Base-by-base conservation (phyloP, 2,329 filamentous ascomycete genomes). In the Epichloe sylvatica region DNA sequence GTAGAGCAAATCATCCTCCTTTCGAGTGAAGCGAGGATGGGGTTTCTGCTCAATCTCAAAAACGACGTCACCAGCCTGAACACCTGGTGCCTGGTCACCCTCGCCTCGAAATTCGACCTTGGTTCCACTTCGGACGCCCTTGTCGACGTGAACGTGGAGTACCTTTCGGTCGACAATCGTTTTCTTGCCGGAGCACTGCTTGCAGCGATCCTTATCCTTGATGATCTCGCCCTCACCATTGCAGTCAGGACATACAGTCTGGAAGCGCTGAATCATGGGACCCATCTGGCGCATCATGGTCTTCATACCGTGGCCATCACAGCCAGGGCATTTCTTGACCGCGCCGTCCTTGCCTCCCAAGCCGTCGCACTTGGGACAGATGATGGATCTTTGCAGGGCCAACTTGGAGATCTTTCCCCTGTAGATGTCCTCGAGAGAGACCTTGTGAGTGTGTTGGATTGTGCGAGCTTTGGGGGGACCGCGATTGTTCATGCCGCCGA, bases 271-370 rank as follows among this genome's bases (percentile, higher is more conserved):
- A 60, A 98, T 97, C 92, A 98, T 98, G 52, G 92, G 92, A 47
- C 92, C 92, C 90, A 98, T 97, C 72, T 98, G 92, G 66, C 94
- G 86, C 92, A 98, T 96, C 91, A 98, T 97, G 39, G 87, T 96
- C 84, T 97, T 97, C 86, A 96, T 95, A 70, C 92, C 92, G 56
- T 85, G 81, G 57, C 92, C 92, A 62, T 94, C 88, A 68, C 92
- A 98, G 63, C 88, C 86, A 39, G 80, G 65, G 70, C 92, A 98
- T 62, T 85, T 86, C 74, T 90, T 91, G 56, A 97, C 91, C n/a
- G 92, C 87, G 56, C 92, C 92, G 57, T 97, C 91, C 75, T 98
- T 98, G 57, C 92, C 92, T 63, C 92, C 92, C 52, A 89, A 81
- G 55, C 92, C 92, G 52, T 92, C 84, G 68, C 92, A 98, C 72